Evolutionary conservation across 208 protist species (phyloP), one percentile per base, ranked within the genome.

Genomic region (Zelonia costaricensis): DNA sequence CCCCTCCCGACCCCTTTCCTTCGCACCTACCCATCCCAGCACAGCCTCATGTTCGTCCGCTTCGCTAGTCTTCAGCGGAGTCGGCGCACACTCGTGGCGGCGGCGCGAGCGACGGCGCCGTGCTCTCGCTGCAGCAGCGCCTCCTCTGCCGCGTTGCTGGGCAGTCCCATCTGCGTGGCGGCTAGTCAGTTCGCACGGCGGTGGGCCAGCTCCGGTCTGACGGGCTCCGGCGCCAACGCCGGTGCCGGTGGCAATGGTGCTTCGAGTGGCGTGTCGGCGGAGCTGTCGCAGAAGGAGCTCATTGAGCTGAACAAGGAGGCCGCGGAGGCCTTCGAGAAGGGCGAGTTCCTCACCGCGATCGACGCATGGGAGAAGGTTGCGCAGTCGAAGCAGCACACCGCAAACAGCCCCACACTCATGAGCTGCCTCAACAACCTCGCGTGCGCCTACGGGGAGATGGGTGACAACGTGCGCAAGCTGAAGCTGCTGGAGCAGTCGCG

Each of bases 371-470:
- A 93, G 49, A 47, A 71, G 35, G 78, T 93, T 33, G 67, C 54
- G n/a, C 44, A 63, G 28, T 70, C 74, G 15, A 55, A 78, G 44
- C 62, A 76, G 36, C 74, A 83, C 75, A 77, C 39, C 31, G 57
- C 71, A 31, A 74, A 82, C 64, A 90, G 74, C 61, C 75, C 74
- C 16, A 80, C 74, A 7, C 73, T 91, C 48, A 90, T 95, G 82
- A 87, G 72, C 68, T 93, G 84, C 57, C 69, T 92, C 20, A 87
- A 92, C 66, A 93, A 95, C 61, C 74, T 95, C 30, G 90, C 90
- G n/a, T 93, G 84, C 54, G 84, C 81, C 27, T 95, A 95, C 60
- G 86, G 90, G 6, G 83, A 93, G 40, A 74, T 90, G 15, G 90
- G 90, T 9, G 48, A 95, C 74, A 74, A 82, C 57, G 54, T 55